Percentiles rank a stretch among this genome's conserved stretches.
phyloP scores from a whole-genome alignment of 768 basidiomycete species.

The Russula brevipes region DNA sequence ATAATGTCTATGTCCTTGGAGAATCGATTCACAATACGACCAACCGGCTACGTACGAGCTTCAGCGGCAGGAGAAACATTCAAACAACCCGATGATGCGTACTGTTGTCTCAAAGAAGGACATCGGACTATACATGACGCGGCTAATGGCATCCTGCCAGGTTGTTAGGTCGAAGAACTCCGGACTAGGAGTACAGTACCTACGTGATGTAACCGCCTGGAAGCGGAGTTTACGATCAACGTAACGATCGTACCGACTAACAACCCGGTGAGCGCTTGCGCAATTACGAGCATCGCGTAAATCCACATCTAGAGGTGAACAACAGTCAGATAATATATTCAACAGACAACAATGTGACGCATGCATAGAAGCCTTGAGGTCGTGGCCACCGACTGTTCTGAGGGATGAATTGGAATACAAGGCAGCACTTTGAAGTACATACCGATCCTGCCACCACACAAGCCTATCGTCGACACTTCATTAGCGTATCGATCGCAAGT shows the following conservation, averaged over 20 bases:
- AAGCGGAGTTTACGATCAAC: constrained; percentile 71
- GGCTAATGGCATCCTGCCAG: constrained; percentile 51
- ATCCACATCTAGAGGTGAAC: constrained; percentile 60
- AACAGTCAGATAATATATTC: neutral
- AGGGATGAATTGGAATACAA: constrained; percentile 19
- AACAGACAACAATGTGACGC: constrained; percentile 27
- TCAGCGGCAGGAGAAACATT: constrained; percentile 15
- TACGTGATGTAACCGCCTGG: constrained; percentile 58
- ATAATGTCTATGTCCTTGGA: constrained; percentile 83
- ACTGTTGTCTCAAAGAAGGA: constrained; percentile 86
- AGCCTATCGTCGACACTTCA: constrained; percentile 43
- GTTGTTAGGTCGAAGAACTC: neutral
- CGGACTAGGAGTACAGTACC: constrained; percentile 14
- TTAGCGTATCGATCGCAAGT: constrained; percentile 14
- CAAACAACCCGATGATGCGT: constrained; percentile 24
- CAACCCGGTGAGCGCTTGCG: constrained; percentile 65
- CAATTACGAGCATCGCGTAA: constrained; percentile 67
- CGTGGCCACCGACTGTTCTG: constrained; percentile 47
- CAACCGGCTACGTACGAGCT: constrained; percentile 51
- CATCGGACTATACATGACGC: constrained; percentile 82
- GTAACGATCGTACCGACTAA: constrained; percentile 62
- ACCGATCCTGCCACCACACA: constrained; percentile 79
- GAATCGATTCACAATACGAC: constrained; percentile 87
- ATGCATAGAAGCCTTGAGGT: constrained; percentile 65
- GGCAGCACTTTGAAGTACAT: constrained; percentile 25